Base-by-base conservation (phyloP, 2,329 filamentous ascomycete genomes). In the Colletotrichum australisinense region DNA sequence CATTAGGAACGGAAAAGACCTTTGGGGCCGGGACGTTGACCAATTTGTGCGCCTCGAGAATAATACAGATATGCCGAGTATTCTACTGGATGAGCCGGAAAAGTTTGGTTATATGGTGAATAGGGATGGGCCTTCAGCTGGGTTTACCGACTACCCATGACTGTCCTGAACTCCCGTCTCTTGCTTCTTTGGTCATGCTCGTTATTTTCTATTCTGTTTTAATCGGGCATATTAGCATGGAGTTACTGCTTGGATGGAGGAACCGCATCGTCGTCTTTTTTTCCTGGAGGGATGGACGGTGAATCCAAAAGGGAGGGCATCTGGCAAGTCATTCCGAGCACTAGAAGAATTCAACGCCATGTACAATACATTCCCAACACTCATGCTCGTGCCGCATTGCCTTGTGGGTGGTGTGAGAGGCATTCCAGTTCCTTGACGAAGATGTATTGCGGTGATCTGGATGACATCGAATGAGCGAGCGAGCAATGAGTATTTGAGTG, bases 21-120 rank as follows among this genome's bases (percentile, higher is more conserved):
- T 91, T 5, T 91, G 88, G 85, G 88, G 88, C 19, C 83, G 89
- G 24, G 75, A 81, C 28, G 80, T 78, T 1, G 83, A 91, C 75
- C 77, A 79, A 8, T 91, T 88, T 75, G 81, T 84, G 7, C 83
- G 84, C 63, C 78, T 91, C 19, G 84, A 88, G 2, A 78, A 83
- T 38, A 90, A 90, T 69, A 75, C 75, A 58, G 90, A 92, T 75
- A 77, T 92, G 63, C 90, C 90, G 4, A 65, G 72, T n/a, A 85
- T 87, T 59, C 76, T 91, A 73, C 76, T 83, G 14, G 77, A 79
- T 5, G 78, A 85, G 35, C 76, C 76, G 5, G 80, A 83, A 9
- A 82, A 81, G 32, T 88, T 86, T 75, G 76, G 77, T 12, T 88
- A 88, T 75, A 78, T 89, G 79, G 69, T 86, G 22, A 80, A 85